Conservation (phyloP, 2,329 filamentous ascomycete species). For the Fusarium chaquense region DNA sequence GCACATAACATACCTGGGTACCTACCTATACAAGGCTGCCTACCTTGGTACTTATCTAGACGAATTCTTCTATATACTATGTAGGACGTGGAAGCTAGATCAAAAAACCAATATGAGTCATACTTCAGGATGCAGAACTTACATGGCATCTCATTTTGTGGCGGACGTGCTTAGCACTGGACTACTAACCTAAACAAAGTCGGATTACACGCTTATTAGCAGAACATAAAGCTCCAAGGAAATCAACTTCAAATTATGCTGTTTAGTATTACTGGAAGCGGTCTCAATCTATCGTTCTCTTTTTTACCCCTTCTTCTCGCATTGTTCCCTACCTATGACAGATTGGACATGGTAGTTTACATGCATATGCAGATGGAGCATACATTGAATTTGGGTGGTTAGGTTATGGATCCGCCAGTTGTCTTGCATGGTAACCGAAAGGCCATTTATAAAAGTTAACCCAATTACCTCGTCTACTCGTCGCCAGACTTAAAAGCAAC, state of each 20-base stretch:
- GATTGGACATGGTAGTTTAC: neutral
- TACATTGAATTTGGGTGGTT: neutral
- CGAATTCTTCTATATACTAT: neutral
- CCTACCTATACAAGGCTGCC: neutral
- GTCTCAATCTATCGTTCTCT: neutral
- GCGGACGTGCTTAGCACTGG: neutral
- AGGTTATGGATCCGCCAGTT: constrained; percentile 5
- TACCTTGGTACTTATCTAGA: neutral
- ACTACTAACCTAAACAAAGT: neutral
- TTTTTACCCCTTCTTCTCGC: neutral
- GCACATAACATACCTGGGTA: neutral
- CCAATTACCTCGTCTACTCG: neutral
- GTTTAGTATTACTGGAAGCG: neutral
- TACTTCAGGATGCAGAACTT: neutral
- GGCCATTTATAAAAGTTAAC: neutral
- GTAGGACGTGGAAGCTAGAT: neutral
- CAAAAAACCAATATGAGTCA: neutral
- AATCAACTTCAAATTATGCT: neutral
- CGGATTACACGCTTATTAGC: neutral
- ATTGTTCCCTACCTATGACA: neutral
- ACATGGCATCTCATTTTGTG: neutral
- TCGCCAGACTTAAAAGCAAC: neutral
- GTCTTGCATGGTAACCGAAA: constrained; percentile 6
- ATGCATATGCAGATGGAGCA: neutral
- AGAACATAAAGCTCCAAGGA: neutral